These are phyloP conservation scores for Teratosphaeria nubilosa DNA, from an alignment of 2,329 filamentous ascomycete genomes.

Conservation along the genomic window DNA sequence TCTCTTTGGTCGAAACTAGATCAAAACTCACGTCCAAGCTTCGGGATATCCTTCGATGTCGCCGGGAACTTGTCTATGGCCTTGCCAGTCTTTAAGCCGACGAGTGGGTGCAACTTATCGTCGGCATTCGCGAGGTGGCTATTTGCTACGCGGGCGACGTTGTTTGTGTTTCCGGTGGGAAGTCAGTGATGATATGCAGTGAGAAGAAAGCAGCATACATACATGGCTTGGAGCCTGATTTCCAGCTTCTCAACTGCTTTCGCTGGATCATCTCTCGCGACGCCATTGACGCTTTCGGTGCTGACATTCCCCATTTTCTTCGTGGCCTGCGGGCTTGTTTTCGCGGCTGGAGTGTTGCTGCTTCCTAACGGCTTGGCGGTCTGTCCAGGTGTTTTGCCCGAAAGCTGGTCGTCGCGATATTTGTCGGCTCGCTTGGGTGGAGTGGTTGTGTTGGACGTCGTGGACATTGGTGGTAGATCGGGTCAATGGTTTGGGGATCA, in stretches of 20 bases:
- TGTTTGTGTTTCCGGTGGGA: slow-evolving; percentile 20
- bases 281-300: slow-evolving; percentile 6
- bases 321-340: background rate
- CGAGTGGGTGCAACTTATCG: slow-evolving; percentile 20
- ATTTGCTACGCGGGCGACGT: slow-evolving; percentile 24
- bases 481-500: background rate
- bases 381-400: background rate
- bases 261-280: slow-evolving; percentile 14
- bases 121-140: slow-evolving; percentile 19
- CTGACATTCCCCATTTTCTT: background rate
- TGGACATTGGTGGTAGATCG: background rate
- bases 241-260: slow-evolving; percentile 23
- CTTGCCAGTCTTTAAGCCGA: slow-evolving; percentile 22
- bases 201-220: slow-evolving; percentile 9
- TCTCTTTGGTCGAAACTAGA: background rate
- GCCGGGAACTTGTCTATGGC: slow-evolving; percentile 23
- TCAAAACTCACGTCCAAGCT: slow-evolving; percentile 17
- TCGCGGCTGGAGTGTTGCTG: slow-evolving; percentile 1
- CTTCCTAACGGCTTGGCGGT: slow-evolving; percentile 1
- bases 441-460: background rate
- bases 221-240: slow-evolving; percentile 18
- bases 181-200: background rate
- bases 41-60: slow-evolving; percentile 20
- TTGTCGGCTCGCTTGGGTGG: background rate
- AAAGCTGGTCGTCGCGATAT: background rate